A percentile compares a stretch with the other conserved stretches of the same genome.
These are phyloP conservation scores for Hypoxylon trugodes DNA, from an alignment of 495 filamentous ascomycete species.

Conservation along the genomic window DNA sequence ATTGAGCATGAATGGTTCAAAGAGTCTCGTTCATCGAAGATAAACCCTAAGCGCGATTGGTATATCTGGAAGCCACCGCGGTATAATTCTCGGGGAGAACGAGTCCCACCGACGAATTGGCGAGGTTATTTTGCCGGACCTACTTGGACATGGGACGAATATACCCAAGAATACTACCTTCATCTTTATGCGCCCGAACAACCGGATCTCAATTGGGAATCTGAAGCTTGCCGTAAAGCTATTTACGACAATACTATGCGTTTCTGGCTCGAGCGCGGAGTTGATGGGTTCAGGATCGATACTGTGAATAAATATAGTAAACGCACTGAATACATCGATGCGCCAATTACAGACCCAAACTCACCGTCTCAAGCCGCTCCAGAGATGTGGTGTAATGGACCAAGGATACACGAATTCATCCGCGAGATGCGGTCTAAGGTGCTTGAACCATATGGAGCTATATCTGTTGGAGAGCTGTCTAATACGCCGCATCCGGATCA, in stretches of 20 bases:
- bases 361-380: conserved; percentile 57
- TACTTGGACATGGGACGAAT: conserved; percentile 73
- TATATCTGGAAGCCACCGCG: conserved; percentile 75
- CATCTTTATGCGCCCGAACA: conserved; percentile 71
- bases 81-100: conserved; percentile 65
- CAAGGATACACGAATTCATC: conserved; percentile 71
- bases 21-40: conserved; percentile 67
- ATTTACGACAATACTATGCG: conserved; percentile 70
- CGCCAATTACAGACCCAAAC: conserved; percentile 58
- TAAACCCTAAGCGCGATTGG: conserved; percentile 72
- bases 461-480: conserved; percentile 78
- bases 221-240: conserved; percentile 65
- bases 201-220: conserved; percentile 82
- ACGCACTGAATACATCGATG: conserved; percentile 66
- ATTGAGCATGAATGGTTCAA: conserved; percentile 80
- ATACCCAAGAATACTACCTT: conserved; percentile 73
- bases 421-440: conserved; percentile 66
- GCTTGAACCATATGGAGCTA: conserved; percentile 71
- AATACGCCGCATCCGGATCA: conserved; percentile 65
- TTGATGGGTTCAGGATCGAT: conserved; percentile 76
- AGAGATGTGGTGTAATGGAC: conserved; percentile 68
- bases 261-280: conserved; percentile 76
- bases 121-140: conserved; percentile 61
- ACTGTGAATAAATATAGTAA: conserved; percentile 73
- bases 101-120: conserved; percentile 78